Conservation (phyloP, 2,329 filamentous ascomycete genomes). For the Chaetomiaceae sp. region DNA sequence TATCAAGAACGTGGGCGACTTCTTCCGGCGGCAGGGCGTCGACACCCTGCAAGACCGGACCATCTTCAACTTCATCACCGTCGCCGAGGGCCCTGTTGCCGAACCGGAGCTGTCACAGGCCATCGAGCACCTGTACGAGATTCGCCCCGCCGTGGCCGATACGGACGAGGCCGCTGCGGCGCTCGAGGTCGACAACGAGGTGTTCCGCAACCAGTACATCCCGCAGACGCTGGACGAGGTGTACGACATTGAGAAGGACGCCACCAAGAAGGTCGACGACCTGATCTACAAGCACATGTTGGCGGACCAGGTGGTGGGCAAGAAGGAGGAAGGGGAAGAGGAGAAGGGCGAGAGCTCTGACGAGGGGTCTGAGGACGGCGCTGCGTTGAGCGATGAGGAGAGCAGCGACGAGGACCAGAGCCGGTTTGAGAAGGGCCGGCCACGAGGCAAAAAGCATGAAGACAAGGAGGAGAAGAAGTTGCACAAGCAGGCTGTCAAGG, state of each 20-base stretch:
- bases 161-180: slow-evolving; percentile 42
- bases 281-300: slow-evolving; percentile 83
- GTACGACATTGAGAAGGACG: slow-evolving; percentile 91
- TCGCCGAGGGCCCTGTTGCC: slow-evolving; percentile 54
- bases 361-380: slow-evolving; percentile 45
- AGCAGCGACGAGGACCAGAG: slow-evolving; percentile 41
- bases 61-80: slow-evolving; percentile 81
- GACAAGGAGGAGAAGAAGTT: slow-evolving; percentile 84
- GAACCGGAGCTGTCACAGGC: slow-evolving; percentile 56
- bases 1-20: slow-evolving; percentile 93
- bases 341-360: slow-evolving; percentile 36
- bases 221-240: slow-evolving; percentile 94
- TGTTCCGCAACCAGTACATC: slow-evolving; percentile 95
- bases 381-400: slow-evolving; percentile 43
- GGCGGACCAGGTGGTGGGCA: slow-evolving; percentile 57
- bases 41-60: slow-evolving; percentile 72
- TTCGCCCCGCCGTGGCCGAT: slow-evolving; percentile 41
- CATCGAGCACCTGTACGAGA: slow-evolving; percentile 64
- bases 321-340: slow-evolving; percentile 31
- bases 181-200: slow-evolving; percentile 77
- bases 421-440: slow-evolving; percentile 60
- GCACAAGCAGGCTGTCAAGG: slow-evolving; percentile 89
- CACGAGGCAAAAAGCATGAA: slow-evolving; percentile 79
- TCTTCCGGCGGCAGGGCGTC: slow-evolving; percentile 83
- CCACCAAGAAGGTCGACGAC: slow-evolving; percentile 70